Percentiles rank a stretch among this genome's conserved stretches.
Conservation (phyloP, 352 stramenopile genomes). For the Stramenopiles sp. region DNA sequence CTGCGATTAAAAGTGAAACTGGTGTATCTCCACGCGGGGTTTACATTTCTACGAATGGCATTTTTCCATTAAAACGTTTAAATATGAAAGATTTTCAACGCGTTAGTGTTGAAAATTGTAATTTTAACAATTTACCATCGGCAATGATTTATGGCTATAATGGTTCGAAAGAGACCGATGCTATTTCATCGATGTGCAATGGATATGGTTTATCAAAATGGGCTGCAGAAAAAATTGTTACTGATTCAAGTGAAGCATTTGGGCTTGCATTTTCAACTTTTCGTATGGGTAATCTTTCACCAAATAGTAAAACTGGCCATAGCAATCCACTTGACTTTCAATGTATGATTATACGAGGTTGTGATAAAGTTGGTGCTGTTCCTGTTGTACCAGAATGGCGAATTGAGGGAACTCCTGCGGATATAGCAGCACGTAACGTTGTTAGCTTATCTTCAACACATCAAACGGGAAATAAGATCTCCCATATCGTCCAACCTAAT, state of each 20-base stretch:
- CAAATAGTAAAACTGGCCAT: constrained; percentile 30
- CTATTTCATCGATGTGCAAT: constrained; percentile 36
- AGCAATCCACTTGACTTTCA: constrained; percentile 71
- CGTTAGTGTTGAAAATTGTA: constrained; percentile 13
- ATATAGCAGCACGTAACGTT: constrained; percentile 61
- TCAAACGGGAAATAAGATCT: no score
- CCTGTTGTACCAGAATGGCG: constrained; percentile 40
- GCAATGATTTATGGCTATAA: background rate
- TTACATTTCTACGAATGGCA: constrained; percentile 72
- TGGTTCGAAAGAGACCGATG: background rate
- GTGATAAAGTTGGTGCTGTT: constrained; percentile 33
- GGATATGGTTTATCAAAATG: constrained; percentile 70
- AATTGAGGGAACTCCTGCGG: constrained; percentile 70
- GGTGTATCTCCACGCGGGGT: constrained; percentile 52
- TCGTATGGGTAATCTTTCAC: constrained; percentile 64
- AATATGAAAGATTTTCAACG: constrained; percentile 22
- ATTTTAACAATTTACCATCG: background rate
- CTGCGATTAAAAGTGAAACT: constrained; percentile 45
- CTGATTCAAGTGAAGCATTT: constrained; percentile 38
- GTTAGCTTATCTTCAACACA: no score
- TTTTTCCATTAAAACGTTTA: constrained; percentile 40
- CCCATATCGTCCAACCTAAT: no score
- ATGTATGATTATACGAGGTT: constrained; percentile 56
- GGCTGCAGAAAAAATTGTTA: constrained; percentile 63
- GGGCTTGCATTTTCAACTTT: constrained; percentile 59